phyloP scores from a whole-genome alignment of 2,329 filamentous ascomycete genomes.

The Aspergillus candidus region DNA sequence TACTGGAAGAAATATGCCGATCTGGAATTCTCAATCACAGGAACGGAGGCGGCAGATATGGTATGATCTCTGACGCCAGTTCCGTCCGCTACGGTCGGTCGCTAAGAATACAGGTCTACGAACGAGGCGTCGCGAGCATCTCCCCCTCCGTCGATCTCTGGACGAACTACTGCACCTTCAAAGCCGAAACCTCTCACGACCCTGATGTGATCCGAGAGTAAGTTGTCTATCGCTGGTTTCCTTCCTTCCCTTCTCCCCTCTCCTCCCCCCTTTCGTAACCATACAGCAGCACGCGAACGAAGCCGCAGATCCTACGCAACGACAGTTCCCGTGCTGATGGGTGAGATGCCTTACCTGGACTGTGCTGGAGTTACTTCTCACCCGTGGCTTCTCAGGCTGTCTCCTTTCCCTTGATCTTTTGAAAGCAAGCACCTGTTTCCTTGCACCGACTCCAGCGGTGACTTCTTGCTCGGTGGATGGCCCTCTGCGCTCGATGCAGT shows the following conservation, averaged over 20 bases:
- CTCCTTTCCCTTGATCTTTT: conserved; percentile 36
- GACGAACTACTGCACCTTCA: conserved; percentile 96
- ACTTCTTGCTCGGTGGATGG: conserved; percentile 26
- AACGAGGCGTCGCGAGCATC: conserved; percentile 89
- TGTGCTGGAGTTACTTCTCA: conserved; percentile 45
- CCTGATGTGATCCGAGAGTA: conserved; percentile 98
- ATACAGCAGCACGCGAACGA: conserved; percentile 36
- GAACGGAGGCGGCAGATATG: conserved; percentile 95
- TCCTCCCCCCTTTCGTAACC: conserved; percentile 55
- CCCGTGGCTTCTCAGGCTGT: conserved; percentile 48
- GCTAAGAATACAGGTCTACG: conserved; percentile 64
- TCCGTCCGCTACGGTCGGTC: background rate
- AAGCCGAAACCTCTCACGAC: conserved; percentile 94
- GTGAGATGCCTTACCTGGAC: conserved; percentile 59
- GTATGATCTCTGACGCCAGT: conserved; percentile 44
- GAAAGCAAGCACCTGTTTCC: conserved; percentile 21
- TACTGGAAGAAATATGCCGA: conserved; percentile 99
- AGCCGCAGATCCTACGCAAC: conserved; percentile 31
- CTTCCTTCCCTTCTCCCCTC: conserved; percentile 7
- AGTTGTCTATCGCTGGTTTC: conserved; percentile 65
- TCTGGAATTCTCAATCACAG: conserved; percentile 91
- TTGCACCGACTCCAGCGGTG: conserved; percentile 24
- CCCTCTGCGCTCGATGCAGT: conserved; percentile 32
- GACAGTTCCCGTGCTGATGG: conserved; percentile 41
- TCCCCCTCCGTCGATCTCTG: conserved; percentile 92